Conservation (phyloP, 176 grass and related monocot genomes). For the Puccinellia tenuiflora region DNA sequence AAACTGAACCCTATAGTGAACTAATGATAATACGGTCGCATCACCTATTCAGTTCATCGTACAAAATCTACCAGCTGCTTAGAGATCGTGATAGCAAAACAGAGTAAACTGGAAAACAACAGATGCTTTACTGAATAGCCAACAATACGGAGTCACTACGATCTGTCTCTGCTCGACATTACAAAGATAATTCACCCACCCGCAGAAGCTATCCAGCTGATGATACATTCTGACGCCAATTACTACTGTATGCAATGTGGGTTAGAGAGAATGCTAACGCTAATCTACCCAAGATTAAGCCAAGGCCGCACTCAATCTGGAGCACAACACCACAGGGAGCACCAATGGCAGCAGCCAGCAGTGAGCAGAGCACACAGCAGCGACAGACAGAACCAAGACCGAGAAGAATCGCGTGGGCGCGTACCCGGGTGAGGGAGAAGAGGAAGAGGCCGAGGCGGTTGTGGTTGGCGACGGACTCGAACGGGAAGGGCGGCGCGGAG, state of each 20-base stretch:
- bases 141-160: neutral
- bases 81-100: neutral
- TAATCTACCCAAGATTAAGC: no score
- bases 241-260: neutral
- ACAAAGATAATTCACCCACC: no score
- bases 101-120: neutral
- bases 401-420: neutral
- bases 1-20: no score
- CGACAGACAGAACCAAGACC: neutral
- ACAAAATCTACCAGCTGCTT: neutral
- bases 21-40: neutral
- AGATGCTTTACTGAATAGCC: neutral
- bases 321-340: neutral
- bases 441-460: slow-evolving; percentile 87
- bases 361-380: neutral
- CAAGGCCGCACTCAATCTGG: neutral
- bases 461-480: slow-evolving; percentile 60
- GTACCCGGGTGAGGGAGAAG: slow-evolving; percentile 67
- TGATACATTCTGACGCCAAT: neutral
- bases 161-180: no score
- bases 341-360: neutral
- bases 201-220: neutral
- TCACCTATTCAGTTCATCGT: neutral
- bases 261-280: neutral
- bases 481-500: slow-evolving; percentile 43